Evolutionary conservation across 169 alveolate genomes (phyloP).

Genomic region (Cardiosporidium cionae): DNA sequence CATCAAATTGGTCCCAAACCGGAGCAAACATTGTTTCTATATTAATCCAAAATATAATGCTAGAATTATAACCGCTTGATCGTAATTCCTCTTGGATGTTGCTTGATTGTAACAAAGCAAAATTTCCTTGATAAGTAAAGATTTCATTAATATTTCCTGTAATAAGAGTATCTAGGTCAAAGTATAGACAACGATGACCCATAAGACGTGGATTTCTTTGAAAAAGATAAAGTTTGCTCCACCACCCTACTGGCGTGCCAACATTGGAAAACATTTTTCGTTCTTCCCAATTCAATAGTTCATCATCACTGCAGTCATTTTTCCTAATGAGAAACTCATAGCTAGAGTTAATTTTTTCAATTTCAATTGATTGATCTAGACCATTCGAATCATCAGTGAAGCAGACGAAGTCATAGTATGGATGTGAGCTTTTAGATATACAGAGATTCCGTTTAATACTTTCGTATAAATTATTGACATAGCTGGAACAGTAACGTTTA

Average conservation of each 20-base stretch:
- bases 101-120: background rate
- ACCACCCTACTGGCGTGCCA: too few species aligned
- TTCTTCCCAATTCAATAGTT: background rate
- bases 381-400: background rate
- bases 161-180: background rate
- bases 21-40: background rate
- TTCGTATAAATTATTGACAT: background rate
- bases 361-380: background rate
- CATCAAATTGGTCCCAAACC: background rate
- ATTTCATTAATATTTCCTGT: background rate
- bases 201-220: background rate
- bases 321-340: background rate
- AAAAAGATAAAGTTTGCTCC: background rate
- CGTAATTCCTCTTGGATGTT: background rate
- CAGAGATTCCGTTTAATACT: background rate
- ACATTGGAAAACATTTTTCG: background rate
- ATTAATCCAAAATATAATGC: background rate
- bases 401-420: background rate
- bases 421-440: background rate
- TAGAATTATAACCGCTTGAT: background rate
- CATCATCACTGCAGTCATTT: background rate
- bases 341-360: background rate
- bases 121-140: background rate
- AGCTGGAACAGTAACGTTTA: background rate
- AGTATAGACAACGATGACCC: background rate